Evolutionary conservation across 805 yeast species (phyloP), one percentile per base, ranked within the genome.

Genomic region (Wickerhamiella slavikovae): DNA sequence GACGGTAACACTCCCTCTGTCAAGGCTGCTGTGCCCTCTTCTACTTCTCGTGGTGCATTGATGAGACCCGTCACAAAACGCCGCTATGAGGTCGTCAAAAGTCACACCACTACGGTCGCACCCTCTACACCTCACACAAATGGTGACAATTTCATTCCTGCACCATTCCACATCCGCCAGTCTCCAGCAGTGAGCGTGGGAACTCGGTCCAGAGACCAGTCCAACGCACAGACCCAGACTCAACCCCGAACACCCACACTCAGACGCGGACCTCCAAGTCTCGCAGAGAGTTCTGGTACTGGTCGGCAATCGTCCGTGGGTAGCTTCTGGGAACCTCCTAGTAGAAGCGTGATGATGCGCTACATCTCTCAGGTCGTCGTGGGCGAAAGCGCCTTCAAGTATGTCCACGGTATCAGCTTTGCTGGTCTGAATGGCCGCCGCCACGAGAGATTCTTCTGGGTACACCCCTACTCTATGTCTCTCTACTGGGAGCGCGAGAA

Each of bases 361-460:
- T 83, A 85, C 1, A 66, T 85, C 31, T 74, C 95, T 0, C 95
- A 85, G 52, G 77, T 89, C 3, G 82, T 85, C 25, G 76, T 83
- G 49, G 98, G 98, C 30, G 96, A 85, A 47, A 78, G 70, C 39
- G 57, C 83, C 34, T 72, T 63, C 64, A 85, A 85, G 51, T 83
- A 83, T 48, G 78, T 73, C 48, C 69, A 89, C 34, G 74, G 82
- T 11, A 58, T 78, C 29, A 72, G 79, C 22, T 51, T 61, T 5
- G 44, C 44, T 25, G 62, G 74, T 1, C 62, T 78, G 15, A 66
- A 83, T 0, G 85, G 79, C 30, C 65, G 66, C 25, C 66, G 94
- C 35, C 98, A 85, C 46, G 89, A 76, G 45, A 64, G 95, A 39
- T 85, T 68, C 55, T 85, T 85, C 62, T 89, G 96, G 96, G 68